Conservation (phyloP, 257 asterid species). For the Nicotiana otophora region DNA sequence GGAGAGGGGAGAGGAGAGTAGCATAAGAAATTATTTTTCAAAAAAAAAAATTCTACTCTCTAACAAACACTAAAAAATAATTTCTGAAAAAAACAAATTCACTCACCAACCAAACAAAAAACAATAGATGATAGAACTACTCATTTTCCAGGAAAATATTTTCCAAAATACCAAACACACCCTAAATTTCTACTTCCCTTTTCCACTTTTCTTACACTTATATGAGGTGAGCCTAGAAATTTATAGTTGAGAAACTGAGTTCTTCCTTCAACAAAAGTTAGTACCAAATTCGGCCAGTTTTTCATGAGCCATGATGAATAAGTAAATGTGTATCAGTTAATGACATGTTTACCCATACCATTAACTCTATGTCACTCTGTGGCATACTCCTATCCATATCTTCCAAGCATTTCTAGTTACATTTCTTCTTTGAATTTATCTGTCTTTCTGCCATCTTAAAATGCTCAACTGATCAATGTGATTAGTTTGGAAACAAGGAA, state of each 20-base stretch:
- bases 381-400: not conserved
- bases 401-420: not conserved
- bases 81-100: too few species aligned
- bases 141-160: too few species aligned
- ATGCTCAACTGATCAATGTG: not conserved
- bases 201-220: not conserved
- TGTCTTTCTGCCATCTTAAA: not conserved
- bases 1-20: too few species aligned
- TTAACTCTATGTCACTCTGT: not conserved
- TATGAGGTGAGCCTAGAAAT: not conserved
- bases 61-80: too few species aligned
- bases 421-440: not conserved
- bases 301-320: not conserved
- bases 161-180: too few species aligned
- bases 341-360: not conserved
- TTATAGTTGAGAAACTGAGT: not conserved
- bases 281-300: not conserved
- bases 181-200: not conserved
- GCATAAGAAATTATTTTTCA: too few species aligned
- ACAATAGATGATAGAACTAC: too few species aligned
- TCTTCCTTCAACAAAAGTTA: not conserved
- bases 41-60: too few species aligned
- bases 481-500: not conserved
- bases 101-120: too few species aligned
- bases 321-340: not conserved